Evolutionary conservation across 495 filamentous ascomycete genomes (phyloP).

Genomic region (Evernia prunastri): DNA sequence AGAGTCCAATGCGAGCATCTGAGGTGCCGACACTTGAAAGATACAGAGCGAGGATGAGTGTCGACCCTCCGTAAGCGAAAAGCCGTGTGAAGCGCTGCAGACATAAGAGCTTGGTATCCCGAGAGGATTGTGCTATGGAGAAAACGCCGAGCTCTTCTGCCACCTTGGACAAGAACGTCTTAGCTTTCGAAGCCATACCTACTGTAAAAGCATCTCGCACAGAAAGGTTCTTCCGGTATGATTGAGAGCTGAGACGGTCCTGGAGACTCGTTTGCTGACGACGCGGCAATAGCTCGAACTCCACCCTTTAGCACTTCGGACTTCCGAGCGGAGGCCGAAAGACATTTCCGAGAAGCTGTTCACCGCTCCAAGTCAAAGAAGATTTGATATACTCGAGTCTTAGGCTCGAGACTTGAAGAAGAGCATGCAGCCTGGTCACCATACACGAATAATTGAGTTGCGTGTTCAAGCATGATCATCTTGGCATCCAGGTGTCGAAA

Average conservation of each 20-base stretch:
- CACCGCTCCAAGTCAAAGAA: background rate
- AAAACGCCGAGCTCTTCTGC: slow-evolving; percentile 37
- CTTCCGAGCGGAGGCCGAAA: background rate
- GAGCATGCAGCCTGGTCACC: background rate
- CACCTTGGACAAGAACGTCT: slow-evolving; percentile 4
- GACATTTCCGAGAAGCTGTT: background rate
- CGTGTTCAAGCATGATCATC: background rate
- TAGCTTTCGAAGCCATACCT: slow-evolving; percentile 13
- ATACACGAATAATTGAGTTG: background rate
- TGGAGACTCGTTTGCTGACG: background rate
- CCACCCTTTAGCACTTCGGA: slow-evolving; percentile 5
- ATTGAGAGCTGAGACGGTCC: background rate
- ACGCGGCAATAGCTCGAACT: background rate
- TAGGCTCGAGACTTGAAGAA: background rate
- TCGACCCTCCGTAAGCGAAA: slow-evolving; percentile 71
- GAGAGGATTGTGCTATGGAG: slow-evolving; percentile 44
- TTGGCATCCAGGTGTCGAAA: background rate
- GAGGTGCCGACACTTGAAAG: slow-evolving; percentile 59
- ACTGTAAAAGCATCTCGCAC: background rate
- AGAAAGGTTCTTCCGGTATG: background rate
- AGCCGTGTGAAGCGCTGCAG: slow-evolving; percentile 64
- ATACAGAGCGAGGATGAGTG: slow-evolving; percentile 67
- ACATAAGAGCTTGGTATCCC: slow-evolving; percentile 67
- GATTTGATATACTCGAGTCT: background rate
- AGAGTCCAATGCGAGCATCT: slow-evolving; percentile 70